phyloP scores from a whole-genome alignment of 179 eudicot genomes.

The Pouteria campechiana region DNA sequence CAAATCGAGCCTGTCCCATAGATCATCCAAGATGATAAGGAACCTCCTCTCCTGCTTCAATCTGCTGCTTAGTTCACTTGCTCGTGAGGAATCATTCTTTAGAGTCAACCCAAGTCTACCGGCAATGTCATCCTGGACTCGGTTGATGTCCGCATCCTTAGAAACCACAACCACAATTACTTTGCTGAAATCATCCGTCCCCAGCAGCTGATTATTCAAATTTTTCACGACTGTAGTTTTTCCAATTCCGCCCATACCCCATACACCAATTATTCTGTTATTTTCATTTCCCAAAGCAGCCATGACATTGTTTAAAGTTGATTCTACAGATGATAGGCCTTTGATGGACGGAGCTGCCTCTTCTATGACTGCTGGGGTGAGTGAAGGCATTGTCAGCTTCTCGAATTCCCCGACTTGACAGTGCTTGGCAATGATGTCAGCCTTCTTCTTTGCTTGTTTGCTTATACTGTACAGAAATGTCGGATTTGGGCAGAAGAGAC shows the following conservation, averaged over 20 bases:
- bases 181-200: constrained; percentile 18
- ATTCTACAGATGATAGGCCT: constrained; percentile 19
- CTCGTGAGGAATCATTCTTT: constrained; percentile 7
- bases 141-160: constrained; percentile 10
- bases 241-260: constrained; percentile 39
- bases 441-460: constrained; percentile 10
- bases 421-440: constrained; percentile 3
- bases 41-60: constrained; percentile 1
- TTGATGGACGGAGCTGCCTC: constrained; percentile 9
- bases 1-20: background rate
- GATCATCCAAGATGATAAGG: constrained; percentile 5
- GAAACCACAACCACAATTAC: constrained; percentile 27
- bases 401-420: constrained; percentile 1
- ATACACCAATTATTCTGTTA: constrained; percentile 17
- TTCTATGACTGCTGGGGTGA: constrained; percentile 18
- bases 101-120: constrained; percentile 14
- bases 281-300: constrained; percentile 10
- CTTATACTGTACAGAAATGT: constrained; percentile 7
- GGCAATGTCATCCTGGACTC: constrained; percentile 26
- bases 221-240: constrained; percentile 25
- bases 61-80: background rate
- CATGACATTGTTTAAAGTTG: constrained; percentile 11
- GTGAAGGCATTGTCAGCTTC: constrained; percentile 8
- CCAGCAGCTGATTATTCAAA: constrained; percentile 18
- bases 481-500: constrained; percentile 4